Evolutionary conservation across 1,284 basidiomycete genomes (phyloP), one percentile per base, ranked within the genome.

Genomic region (Neonothopanus nambi): DNA sequence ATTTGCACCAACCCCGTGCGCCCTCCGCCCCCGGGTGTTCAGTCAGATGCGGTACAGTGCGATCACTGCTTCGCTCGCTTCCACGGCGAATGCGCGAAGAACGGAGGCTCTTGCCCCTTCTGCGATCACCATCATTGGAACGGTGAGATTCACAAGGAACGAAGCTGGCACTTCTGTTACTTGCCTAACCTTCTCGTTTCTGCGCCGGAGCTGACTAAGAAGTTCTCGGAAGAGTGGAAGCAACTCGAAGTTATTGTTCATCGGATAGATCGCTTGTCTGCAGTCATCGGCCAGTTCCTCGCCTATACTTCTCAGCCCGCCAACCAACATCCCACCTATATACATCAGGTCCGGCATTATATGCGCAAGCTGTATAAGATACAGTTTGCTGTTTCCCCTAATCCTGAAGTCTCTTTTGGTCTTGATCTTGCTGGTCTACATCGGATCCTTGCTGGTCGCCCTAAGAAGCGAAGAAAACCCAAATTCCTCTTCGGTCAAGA

Each of bases 101-200:
- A 86, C 59, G 89, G 89, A n/a, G 89, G 89, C 35, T 92, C 89
- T 7, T 92, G 89, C 65, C 89, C 90, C 0, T 92, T 92, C 74
- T 92, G 89, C 61, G 89, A 92, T 59, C 89, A 91, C 61, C 86
- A 90, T 59, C 90, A 92, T 61, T 92, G 89, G 89, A 89, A 92
- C 61, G 89, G 89, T 24, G 79, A 85, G 6, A 84, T 91, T 52
- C 81, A 83, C 66, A 91, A 90, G 66, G 81, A 87, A 55, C 82
- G 90, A 46, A 87, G 76, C 60, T 92, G 84, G 80, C 88, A 91
- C 63, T 91, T 87, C 70, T 87, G 81, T 65, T 89, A 82, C 67
- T 77, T 92, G 30, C 85, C 89, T 2, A 75, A 79, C 18, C 81
- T 89, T 50, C 76, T 90, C 21, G 64, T 79, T 21, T 77, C 75